Evolutionary conservation across 768 basidiomycete genomes (phyloP), one percentile per base, ranked within the genome.

Genomic region (Russula emetica): DNA sequence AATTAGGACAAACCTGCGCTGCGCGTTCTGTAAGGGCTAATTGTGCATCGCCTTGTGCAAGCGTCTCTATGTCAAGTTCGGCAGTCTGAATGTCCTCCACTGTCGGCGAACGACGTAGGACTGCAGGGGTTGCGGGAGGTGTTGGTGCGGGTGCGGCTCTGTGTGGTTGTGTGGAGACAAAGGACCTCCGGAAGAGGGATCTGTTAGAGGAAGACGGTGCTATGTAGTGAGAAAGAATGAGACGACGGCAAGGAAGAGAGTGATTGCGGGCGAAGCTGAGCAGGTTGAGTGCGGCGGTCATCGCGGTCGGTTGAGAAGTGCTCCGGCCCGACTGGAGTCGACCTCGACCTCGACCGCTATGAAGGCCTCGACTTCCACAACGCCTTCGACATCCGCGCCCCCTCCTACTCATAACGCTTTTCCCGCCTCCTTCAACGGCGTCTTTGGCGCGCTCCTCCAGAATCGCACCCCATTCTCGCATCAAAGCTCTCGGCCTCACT

Each of bases 401-500:
- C 74, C n/a, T n/a, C n/a, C 76, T 8, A 72, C 77, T 18, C 88
- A 90, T 74, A 91, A 86, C 62, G 86, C 90, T 1, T 79, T 88
- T 2, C 83, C n/a, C 88, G 0, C 87, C 87, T 0, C 88, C 88
- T 0, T 80, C 87, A 5, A 78, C 81, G 2, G 74, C 83, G 0
- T 80, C 85, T 14, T 82, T 85, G 1, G 80, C 81, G 14, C 82
- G 88, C 26, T 85, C 90, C 0, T 89, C 90, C 34, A 84, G 90
- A 42, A 91, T 94, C 51, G 90, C 92, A 1, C 86, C 93, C 3
- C 95, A 98, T 72, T 97, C 94, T 5, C 95, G 98, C 74, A 98
- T 98, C 74, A 96, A 94, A 78, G 95, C 94, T 8, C 87, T 98
- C 32, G 97, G 97, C 3, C 79, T 98, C 59, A 88, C 83, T 47